Evolutionary conservation across 2,329 filamentous ascomycete species (phyloP), one percentile per base, ranked within the genome.

Genomic region (Ophiostoma ulmi): DNA sequence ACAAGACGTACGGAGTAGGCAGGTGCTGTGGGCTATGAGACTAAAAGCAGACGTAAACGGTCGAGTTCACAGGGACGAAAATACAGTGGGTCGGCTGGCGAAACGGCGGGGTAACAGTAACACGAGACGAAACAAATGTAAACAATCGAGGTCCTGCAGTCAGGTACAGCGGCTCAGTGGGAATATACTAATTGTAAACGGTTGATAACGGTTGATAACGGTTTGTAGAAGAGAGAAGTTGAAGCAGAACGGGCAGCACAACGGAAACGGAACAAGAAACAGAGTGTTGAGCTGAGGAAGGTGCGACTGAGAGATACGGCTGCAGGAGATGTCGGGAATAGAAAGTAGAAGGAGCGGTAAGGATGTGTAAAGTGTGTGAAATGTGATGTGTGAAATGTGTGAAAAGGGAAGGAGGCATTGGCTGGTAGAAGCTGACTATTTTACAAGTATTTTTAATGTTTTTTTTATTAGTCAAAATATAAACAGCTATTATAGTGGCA

Each of bases 81-180:
- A 67, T 44, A 67, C 65, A 67, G 65, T 67, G 65, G 65, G 65
- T 48, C 65, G n/a, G 36, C 36, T 41, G 63, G 39, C 65, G 65
- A 67, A 67, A 67, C 65, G 65, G 65, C 65, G 65, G 65, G 65
- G 65, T 67, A 67, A 67, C 63, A 10, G 61, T 1, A 64, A 31
- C 4, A 3, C 35, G 61, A 64, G 35, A 64, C 61, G 61, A 31
- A n/a, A 38, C 61, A 64, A 65, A 20, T 22, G 63, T 65, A 65
- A 65, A 65, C 63, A 65, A 13, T 63, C 58, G 31, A 63, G 58
- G 52, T 58, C 31, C 52, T 11, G 31, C 31, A 2, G 31, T 31
- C 31, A 10, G 52, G 52, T 22, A 10, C 52, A 26, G 52, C 22
- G 22, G 52, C 22, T 8, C 8, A 26, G 3, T 26, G 52, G 52